Base-by-base conservation (phyloP, 352 stramenopile genomes). In the Bremia lactucae region DNA sequence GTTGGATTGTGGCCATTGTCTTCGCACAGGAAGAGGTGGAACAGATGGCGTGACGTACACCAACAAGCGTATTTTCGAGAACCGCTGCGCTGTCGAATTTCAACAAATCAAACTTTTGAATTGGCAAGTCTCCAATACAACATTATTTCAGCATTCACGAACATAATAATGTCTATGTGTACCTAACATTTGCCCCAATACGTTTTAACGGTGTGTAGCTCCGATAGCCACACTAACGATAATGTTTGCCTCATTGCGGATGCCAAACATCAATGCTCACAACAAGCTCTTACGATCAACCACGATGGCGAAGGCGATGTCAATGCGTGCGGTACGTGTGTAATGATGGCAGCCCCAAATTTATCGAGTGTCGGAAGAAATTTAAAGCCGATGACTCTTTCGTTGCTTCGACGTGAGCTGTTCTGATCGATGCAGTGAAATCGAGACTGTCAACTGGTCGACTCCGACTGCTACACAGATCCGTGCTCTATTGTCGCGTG, bases 401-500 rank as follows among this genome's bases (percentile, higher is more conserved):
- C 1, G 43, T 67, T 3, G 58, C 68, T 6, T 76, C 1, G 72
- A 82, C 18, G 48, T 82, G 0, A 81, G 68, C 42, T 65, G 64
- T 1, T 34, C 52, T 0, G 68, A 83, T 16, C 68, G 66, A 22
- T 84, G 72, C 31, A 56, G 62, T 10, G 55, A 60, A 11, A 38
- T 61, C 6, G 65, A 76, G 49, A 55, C 19, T 83, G 70, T 19
- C 42, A 79, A 42, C 52, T 81, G 4, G 37, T 72, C 0, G 50
- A 72, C 10, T 49, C 49, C 0, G 64, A 70, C 25, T 84, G 72
- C 52, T 78, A 54, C 56, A 81, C 66, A 6, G 68, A 66, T 6
- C 66, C 68, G 4, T 82, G 68, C 38, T 72, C 72, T 2, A 59
- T 80, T 28, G 68, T 68, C 10, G 76, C 69, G 36, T 84, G 72